These are phyloP conservation scores for Populus pruinosa DNA, from an alignment of 345 rosid species.

Conservation along the genomic window DNA sequence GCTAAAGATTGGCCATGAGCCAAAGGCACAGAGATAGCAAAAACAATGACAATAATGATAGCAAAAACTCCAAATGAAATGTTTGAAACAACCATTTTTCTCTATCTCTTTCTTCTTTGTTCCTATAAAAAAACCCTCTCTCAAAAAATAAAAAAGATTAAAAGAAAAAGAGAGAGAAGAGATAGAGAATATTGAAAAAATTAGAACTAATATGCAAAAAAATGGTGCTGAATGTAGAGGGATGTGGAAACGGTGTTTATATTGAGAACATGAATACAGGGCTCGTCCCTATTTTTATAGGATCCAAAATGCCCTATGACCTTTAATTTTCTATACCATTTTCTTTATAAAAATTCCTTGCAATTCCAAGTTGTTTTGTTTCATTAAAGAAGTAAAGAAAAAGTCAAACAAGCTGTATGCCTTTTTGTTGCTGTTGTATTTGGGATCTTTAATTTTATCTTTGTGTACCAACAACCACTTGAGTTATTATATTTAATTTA, in stretches of 20 bases:
- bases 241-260: not conserved
- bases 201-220: too few relatives aligned
- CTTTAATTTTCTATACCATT: too few relatives aligned
- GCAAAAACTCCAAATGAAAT: not conserved
- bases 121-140: not conserved
- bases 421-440: too few relatives aligned
- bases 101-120: not conserved
- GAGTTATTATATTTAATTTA: too few relatives aligned
- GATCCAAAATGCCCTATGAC: too few relatives aligned
- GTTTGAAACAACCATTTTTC: not conserved
- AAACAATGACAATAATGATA: not conserved
- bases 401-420: too few relatives aligned
- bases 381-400: too few relatives aligned
- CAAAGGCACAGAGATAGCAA: not conserved
- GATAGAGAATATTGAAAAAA: not conserved
- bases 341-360: too few relatives aligned
- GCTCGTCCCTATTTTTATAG: not conserved
- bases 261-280: not conserved
- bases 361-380: too few relatives aligned
- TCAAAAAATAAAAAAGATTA: not conserved
- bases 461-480: too few relatives aligned
- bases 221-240: not conserved
- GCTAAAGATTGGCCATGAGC: conserved; percentile 16
- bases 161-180: not conserved
- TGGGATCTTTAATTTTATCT: too few relatives aligned